Base-by-base conservation (phyloP, 169 alveolate genomes). In the Babesia divergens region DNA sequence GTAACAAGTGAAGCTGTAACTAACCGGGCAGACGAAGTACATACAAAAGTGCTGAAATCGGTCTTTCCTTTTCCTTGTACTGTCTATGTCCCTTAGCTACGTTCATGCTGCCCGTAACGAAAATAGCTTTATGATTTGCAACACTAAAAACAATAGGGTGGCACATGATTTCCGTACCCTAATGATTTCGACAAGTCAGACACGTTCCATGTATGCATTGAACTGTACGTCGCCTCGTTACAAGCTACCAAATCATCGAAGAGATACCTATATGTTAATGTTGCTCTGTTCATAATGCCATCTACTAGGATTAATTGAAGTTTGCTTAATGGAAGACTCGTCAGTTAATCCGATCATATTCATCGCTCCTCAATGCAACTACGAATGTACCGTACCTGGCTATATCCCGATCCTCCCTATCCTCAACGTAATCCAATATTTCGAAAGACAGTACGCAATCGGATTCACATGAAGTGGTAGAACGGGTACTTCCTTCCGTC, bases 391-490 rank as follows among this genome's bases (percentile, higher is more conserved):
- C 4, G 1, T 55, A 77, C 86, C 86, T 77, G 28, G 80, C 86
- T 13, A 60, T 44, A n/a, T 35, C 6, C 18, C 11, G 47, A 22
- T 77, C 82, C 29, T 40, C 53, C 24, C 24, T 59, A 31, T 38
- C 35, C 0, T n/a, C 26, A 8, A 67, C 34, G 32, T 77, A 47
- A 24, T 65, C 68, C 44, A 77, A 50, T 20, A 77, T 67, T 34
- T 77, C 86, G 37, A 77, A 77, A 7, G 86, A 67, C 43, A 77
- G 28, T 11, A 77, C 75, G 34, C 14, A 44, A 34, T 77, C 86
- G n/a, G 44, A 40, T 18, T 40, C 24, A 14, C 13, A 2, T 14
- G 16, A 0, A 38, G 16, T 8, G 40, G 28, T 26, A 8, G 46
- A 0, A 32, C 4, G 4, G 5, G 0, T 37, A 9, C 40, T 11